These are phyloP conservation scores for Myriosclerotinia scirpicola DNA, from an alignment of 2,329 filamentous ascomycete genomes.

Conservation along the genomic window DNA sequence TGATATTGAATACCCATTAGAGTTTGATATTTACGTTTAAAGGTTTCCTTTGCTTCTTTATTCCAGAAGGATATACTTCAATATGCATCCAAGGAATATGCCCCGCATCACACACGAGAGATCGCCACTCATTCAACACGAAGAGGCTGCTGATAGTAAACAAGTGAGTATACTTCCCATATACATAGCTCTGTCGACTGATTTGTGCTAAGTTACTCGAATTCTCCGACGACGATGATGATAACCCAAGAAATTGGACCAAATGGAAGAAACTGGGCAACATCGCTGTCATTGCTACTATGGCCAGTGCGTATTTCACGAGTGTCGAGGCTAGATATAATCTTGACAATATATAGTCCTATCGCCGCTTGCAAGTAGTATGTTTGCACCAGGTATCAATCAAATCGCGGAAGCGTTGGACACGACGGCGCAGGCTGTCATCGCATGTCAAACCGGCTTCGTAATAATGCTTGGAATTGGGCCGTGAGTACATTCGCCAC, in stretches of 20 bases:
- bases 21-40: background rate
- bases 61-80: background rate
- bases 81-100: slow-evolving; percentile 17
- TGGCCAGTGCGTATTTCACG: slow-evolving; percentile 31
- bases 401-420: slow-evolving; percentile 43
- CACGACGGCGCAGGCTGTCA: slow-evolving; percentile 10
- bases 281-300: slow-evolving; percentile 34
- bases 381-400: slow-evolving; percentile 52
- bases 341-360: slow-evolving; percentile 5
- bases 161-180: background rate
- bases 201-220: slow-evolving; percentile 6
- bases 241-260: slow-evolving; percentile 34
- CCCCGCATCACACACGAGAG: slow-evolving; percentile 24
- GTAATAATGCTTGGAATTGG: slow-evolving; percentile 26
- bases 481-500: slow-evolving; percentile 15
- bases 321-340: too few species aligned
- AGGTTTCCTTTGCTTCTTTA: background rate
- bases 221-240: slow-evolving; percentile 32
- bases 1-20: background rate
- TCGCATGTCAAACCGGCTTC: slow-evolving; percentile 54
- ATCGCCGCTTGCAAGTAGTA: slow-evolving; percentile 42
- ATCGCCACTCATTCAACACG: slow-evolving; percentile 28
- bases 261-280: slow-evolving; percentile 34
- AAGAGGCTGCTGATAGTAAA: slow-evolving; percentile 22
- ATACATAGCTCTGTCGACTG: slow-evolving; percentile 1